Evolutionary conservation across 768 basidiomycete genomes (phyloP).

Genomic region (Lyophyllum shimeji): DNA sequence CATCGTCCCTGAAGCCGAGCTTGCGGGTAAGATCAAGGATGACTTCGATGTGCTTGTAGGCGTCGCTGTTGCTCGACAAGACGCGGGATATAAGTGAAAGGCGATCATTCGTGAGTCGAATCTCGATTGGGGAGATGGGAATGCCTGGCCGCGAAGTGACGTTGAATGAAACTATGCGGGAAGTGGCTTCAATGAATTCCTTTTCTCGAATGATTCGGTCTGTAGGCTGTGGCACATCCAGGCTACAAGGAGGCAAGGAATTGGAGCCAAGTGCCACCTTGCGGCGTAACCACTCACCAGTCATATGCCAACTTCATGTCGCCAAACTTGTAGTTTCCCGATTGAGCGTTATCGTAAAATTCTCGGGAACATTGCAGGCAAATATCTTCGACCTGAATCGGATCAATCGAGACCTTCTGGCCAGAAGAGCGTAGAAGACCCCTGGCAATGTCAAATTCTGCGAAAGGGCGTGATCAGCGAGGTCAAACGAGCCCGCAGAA

Average conservation of each 20-base stretch:
- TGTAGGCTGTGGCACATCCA: conserved; percentile 71
- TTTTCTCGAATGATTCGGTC: conserved; percentile 66
- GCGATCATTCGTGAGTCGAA: conserved; percentile 87
- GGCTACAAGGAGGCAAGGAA: conserved; percentile 41
- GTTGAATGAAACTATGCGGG: conserved; percentile 91
- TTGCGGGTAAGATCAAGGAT: conserved; percentile 89
- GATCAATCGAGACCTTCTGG: conserved; percentile 48
- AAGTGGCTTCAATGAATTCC: conserved; percentile 97
- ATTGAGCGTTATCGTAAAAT: conserved; percentile 92
- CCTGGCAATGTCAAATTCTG: conserved; percentile 71
- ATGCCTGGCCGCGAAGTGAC: conserved; percentile 73
- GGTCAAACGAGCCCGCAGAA: background rate
- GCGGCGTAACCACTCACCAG: conserved; percentile 55
- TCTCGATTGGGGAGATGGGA: conserved; percentile 87
- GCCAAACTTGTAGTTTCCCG: conserved; percentile 88
- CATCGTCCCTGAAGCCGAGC: conserved; percentile 75
- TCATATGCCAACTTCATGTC: conserved; percentile 98
- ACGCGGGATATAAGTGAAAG: conserved; percentile 86
- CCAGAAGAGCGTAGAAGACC: conserved; percentile 50
- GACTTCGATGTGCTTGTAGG: conserved; percentile 90
- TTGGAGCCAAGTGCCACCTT: background rate
- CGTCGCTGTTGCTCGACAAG: conserved; percentile 79
- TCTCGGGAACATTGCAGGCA: conserved; percentile 82
- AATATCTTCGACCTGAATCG: conserved; percentile 65
- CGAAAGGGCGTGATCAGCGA: background rate